These are phyloP conservation scores for Pythium biforme DNA, from an alignment of 352 stramenopile species.

Conservation along the genomic window DNA sequence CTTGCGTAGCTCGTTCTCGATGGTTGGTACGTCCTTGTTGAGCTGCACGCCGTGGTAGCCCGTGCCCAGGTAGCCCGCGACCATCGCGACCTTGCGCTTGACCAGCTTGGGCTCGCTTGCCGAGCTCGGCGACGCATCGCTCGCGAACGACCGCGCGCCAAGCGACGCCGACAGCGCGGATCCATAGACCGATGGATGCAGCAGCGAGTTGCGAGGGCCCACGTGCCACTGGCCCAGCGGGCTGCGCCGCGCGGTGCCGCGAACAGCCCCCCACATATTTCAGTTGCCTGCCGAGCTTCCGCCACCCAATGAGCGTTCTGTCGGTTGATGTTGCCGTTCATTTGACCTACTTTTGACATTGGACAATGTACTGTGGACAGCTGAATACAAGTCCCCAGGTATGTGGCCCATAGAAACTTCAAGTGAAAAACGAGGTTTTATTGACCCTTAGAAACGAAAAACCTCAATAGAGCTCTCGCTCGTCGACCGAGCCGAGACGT, in stretches of 20 bases:
- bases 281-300: neutral
- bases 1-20: slow-evolving; percentile 78
- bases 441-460: neutral
- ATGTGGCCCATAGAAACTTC: slow-evolving; percentile 23
- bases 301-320: neutral
- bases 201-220: slow-evolving; percentile 1
- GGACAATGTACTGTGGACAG: neutral
- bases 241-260: neutral
- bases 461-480: slow-evolving; percentile 5
- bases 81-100: slow-evolving; percentile 89
- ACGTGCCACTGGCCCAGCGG: slow-evolving; percentile 5
- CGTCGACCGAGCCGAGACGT: neutral
- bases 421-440: slow-evolving; percentile 26
- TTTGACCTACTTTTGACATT: slow-evolving; percentile 15
- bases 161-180: slow-evolving; percentile 4
- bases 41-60: slow-evolving; percentile 75
- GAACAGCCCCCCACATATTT: slow-evolving; percentile 19
- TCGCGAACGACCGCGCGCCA: slow-evolving; percentile 8
- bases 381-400: slow-evolving; percentile 9
- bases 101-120: slow-evolving; percentile 35
- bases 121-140: neutral
- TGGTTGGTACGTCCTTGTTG: slow-evolving; percentile 77
- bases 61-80: slow-evolving; percentile 81
- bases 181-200: slow-evolving; percentile 4
- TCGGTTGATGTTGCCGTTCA: slow-evolving; percentile 14